Conservation (phyloP, 169 alveolate species). For the Cryptosporidium ryanae region DNA sequence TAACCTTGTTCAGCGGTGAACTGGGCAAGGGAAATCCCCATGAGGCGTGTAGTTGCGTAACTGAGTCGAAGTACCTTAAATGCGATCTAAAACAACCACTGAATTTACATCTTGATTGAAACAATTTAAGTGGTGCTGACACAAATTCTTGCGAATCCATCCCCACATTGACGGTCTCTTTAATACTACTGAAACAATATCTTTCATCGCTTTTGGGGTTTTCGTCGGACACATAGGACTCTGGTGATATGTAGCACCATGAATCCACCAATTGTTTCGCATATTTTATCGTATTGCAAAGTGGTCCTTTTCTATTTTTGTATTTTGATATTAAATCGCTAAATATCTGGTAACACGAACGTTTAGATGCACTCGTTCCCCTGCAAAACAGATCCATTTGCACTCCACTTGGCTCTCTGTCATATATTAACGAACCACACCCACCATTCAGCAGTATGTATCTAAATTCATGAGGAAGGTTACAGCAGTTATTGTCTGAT, state of each 20-base stretch:
- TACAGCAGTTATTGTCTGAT: slow-evolving; percentile 9
- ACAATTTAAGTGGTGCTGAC: slow-evolving; percentile 12
- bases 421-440: slow-evolving; percentile 56
- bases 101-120: slow-evolving; percentile 70
- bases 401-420: slow-evolving; percentile 21
- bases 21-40: slow-evolving; percentile 76
- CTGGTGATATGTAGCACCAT: slow-evolving; percentile 78
- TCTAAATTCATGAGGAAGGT: slow-evolving; percentile 33
- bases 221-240: neutral
- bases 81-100: slow-evolving; percentile 77
- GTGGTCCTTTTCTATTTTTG: slow-evolving; percentile 66
- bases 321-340: slow-evolving; percentile 69
- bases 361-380: slow-evolving; percentile 8
- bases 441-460: slow-evolving; percentile 14
- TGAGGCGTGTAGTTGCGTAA: slow-evolving; percentile 78
- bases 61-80: slow-evolving; percentile 77
- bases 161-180: slow-evolving; percentile 18
- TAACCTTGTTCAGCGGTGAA: slow-evolving; percentile 21
- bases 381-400: slow-evolving; percentile 60
- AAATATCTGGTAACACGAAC: slow-evolving; percentile 76
- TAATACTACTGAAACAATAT: slow-evolving; percentile 76
- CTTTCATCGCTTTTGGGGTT: slow-evolving; percentile 8
- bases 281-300: slow-evolving; percentile 74
- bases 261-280: slow-evolving; percentile 77
- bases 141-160: slow-evolving; percentile 62